phyloP scores from a whole-genome alignment of 208 protist genomes.

The Tritrichomonas foetus region DNA sequence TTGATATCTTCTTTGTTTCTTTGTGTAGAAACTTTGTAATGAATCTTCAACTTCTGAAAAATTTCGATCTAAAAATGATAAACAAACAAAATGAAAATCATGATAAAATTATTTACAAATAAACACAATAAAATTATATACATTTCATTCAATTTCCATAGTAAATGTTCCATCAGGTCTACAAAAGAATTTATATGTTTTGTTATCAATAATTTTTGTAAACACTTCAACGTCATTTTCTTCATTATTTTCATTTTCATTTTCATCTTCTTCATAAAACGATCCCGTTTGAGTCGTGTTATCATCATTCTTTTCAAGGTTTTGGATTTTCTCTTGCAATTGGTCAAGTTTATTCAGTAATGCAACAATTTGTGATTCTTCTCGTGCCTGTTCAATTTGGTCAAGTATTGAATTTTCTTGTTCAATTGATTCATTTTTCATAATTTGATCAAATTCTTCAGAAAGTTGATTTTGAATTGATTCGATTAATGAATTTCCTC shows the following conservation, averaged over 20 bases:
- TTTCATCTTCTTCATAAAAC: neutral
- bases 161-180: no score
- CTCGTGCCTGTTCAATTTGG: neutral
- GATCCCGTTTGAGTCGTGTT: neutral
- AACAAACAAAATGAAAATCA: no score
- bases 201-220: neutral
- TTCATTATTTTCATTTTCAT: neutral
- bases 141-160: no score
- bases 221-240: neutral
- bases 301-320: neutral
- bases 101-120: no score
- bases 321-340: neutral
- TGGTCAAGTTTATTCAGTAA: neutral
- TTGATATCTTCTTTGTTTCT: no score
- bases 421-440: neutral
- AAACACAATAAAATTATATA: no score
- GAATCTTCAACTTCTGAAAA: no score
- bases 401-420: neutral
- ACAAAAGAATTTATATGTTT: no score
- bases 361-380: neutral
- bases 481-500: neutral
- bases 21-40: no score
- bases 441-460: neutral
- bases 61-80: no score
- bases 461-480: neutral